Base-by-base conservation (phyloP, 1,284 basidiomycete genomes). In the Pseudozyma tsukubaensis region DNA sequence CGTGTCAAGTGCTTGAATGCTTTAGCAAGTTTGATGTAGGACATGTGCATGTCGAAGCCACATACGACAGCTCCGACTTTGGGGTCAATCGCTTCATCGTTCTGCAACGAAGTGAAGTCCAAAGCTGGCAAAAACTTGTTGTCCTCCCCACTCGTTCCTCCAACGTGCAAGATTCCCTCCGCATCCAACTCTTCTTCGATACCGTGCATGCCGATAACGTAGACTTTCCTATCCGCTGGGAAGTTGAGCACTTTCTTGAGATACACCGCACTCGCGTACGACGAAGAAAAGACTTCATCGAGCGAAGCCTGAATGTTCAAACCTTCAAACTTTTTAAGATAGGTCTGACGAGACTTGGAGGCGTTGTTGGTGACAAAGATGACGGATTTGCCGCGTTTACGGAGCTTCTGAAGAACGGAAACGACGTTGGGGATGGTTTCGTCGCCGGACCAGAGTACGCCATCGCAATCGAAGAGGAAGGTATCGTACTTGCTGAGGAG, bases 281-380 rank as follows among this genome's bases (percentile, higher is more conserved):
- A 94, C 8, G 94, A 98, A 50, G 95, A 94, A 80, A 94, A 97
- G 63, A 99, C 93, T 84, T 99, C 96, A 62, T 94, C 91, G 24
- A 76, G 56, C 78, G 91, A 87, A 14, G 91, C 93, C 83, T 94
- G 88, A 49, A 97, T 89, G 36, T 93, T 94, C 59, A 98, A 88
- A 78, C 90, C 88, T 84, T 96, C 92, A 83, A 99, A 97, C 85
- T 95, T 97, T 55, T 88, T 88, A 86, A 94, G 94, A 88, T 95
- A 95, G 81, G 87, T 91, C 84, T 87, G 89, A 55, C 96, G 88
- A 12, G 93, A 95, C 86, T 96, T 95, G 50, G 91, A 94, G n/a
- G 96, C 96, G 84, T 98, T 99, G 87, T 98, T 98, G 34, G 95
- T 97, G 40, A 98, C 94, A 84, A 98, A 99, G 42, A 98, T 87